Base-by-base conservation (phyloP, 2,329 filamentous ascomycete genomes). In the Huntiella bhutanensis region DNA sequence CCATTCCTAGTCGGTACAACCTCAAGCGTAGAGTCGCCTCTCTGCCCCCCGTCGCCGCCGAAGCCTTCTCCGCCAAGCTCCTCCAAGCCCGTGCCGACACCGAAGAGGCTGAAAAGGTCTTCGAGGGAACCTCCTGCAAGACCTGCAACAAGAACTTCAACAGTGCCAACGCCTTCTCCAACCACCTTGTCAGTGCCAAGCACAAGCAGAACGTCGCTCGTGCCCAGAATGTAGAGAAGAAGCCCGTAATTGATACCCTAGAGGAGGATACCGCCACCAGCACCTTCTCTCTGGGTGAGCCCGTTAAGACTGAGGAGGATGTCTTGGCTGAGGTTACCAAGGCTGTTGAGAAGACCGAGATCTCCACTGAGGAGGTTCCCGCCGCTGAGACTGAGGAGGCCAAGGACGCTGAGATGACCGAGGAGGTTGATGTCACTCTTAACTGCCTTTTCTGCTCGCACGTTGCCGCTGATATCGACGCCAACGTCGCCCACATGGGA, bases 21-120 rank as follows among this genome's bases (percentile, higher is more conserved):
- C 74, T 96, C 56, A 95, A 96, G 67, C 83, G 91, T 55, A 80
- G 87, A 56, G 82, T 96, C 48, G 86, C 88, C 37, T 84, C 83
- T 4, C 70, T 96, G 4, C 86, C 88, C 28, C 87, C 91, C 3
- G 84, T 96, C 42, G 79, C 86, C 5, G 87, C 88, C 46, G 87
- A 96, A 59, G 72, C 85, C 49, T 98, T 96, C 62, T 85, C 85
- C 55, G 91, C 96, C 56, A 96, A 96, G 62, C 88, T 98, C 35
- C 69, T 95, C 12, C 84, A 86, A 55, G 88, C 87, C 52, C 85
- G 92, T 58, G 87, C 87, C 22, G 77, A 75, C 5, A 82, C 73
- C 37, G 85, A 85, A 33, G 84, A 88, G 52, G 85, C 86, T 47
- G 82, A 86, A 52, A 85, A 84, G 62, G 88, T 87, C 4, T 77